These are phyloP conservation scores for Rhododendron griersonianum DNA, from an alignment of 148 eudicot genomes.

Conservation along the genomic window DNA sequence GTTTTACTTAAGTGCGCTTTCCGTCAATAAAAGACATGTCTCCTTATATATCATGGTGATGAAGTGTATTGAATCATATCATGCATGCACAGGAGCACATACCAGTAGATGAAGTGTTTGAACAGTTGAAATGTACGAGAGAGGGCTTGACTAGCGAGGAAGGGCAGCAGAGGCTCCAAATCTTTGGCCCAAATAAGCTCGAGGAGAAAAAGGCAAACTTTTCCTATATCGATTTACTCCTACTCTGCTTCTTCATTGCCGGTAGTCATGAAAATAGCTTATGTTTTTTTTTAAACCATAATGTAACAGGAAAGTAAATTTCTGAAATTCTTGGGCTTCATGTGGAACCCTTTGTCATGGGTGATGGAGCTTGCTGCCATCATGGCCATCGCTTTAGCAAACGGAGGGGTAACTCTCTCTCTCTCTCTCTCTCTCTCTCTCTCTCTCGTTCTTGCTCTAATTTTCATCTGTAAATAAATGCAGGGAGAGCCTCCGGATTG, in stretches of 20 bases:
- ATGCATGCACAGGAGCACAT: slow-evolving; percentile 45
- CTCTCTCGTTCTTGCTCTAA: background rate
- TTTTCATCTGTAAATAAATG: background rate
- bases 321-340: slow-evolving; percentile 65
- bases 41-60: background rate
- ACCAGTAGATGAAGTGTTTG: slow-evolving; percentile 63
- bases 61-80: slow-evolving; percentile 3
- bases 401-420: slow-evolving; percentile 52
- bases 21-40: background rate
- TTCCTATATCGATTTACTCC: background rate
- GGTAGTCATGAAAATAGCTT: background rate
- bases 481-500: slow-evolving; percentile 79
- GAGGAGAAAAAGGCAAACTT: slow-evolving; percentile 65
- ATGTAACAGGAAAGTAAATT: slow-evolving; percentile 56
- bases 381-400: slow-evolving; percentile 77
- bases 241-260: background rate
- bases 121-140: slow-evolving; percentile 41
- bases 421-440: background rate
- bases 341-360: slow-evolving; percentile 94
- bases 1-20: background rate
- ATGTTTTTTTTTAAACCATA: background rate
- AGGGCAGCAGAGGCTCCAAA: slow-evolving; percentile 39
- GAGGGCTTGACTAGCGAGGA: slow-evolving; percentile 51
- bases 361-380: slow-evolving; percentile 82
- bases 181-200: slow-evolving; percentile 75